A percentile compares a stretch with the other conserved stretches of the same genome.
Conservation (phyloP, 106 monocot genomes). For the Dioscorea alata region DNA sequence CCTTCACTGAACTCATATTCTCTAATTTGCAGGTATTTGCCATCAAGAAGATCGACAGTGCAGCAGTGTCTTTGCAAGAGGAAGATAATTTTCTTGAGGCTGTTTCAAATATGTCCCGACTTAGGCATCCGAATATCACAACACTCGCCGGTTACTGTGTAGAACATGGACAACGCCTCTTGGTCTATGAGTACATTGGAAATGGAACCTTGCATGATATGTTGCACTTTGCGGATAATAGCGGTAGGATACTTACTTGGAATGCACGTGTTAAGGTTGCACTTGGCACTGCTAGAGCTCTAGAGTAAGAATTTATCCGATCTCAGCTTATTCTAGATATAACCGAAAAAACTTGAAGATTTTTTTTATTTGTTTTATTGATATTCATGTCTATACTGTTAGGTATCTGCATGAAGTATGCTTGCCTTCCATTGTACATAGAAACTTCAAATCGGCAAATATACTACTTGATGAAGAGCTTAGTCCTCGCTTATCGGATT, state of each 20-base stretch:
- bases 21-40: constrained; percentile 52
- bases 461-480: constrained; percentile 74
- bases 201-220: constrained; percentile 86
- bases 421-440: constrained; percentile 60
- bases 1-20: neutral
- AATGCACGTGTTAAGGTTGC: constrained; percentile 77
- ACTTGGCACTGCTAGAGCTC: constrained; percentile 76
- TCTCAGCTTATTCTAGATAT: no score
- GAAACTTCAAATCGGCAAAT: constrained; percentile 67
- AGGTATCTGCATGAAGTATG: constrained; percentile 92
- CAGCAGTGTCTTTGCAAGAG: constrained; percentile 64
- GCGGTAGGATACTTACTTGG: constrained; percentile 52
- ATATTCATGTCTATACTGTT: neutral
- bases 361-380: neutral
- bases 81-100: constrained; percentile 88
- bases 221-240: constrained; percentile 60
- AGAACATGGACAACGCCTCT: constrained; percentile 74
- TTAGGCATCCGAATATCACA: constrained; percentile 74
- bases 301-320: constrained; percentile 52
- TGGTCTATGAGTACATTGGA: constrained; percentile 70
- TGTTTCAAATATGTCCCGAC: constrained; percentile 77
- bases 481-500: constrained; percentile 73
- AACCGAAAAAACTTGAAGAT: no score
- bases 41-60: constrained; percentile 85
- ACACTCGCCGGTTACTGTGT: constrained; percentile 67